Base-by-base conservation (phyloP, 371 early-diverging fungal genomes). In the Coemansia sp. region DNA sequence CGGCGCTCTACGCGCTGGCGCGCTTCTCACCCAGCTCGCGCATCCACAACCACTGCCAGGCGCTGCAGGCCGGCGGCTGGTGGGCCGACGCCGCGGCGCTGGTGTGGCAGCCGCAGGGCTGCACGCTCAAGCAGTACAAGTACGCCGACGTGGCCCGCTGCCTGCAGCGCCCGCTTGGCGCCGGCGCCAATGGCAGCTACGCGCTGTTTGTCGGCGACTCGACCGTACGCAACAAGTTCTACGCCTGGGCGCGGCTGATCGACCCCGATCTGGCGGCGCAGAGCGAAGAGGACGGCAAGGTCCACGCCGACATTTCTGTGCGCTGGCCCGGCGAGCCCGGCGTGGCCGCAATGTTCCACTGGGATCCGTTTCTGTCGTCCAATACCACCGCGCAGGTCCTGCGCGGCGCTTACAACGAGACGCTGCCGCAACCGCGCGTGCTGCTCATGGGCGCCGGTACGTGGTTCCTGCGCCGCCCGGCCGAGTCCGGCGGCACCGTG, bases 191-290 rank as follows among this genome's bases (percentile, higher is more conserved):
- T 11, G 39, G 37, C 11, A 18, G 10, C 7, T 78, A 80, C 5
- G 69, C 83, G 10, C 64, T 87, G 6, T 86, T 88, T 72, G 77
- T 87, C 47, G 91, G 91, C 33, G 90, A 91, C 68, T 88, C 88
- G 1, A 79, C 85, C 1, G 82, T 82, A 43, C 83, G 90, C 40
- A 77, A 82, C 40, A 82, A 86, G 51, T 90, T 81, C 69, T 80
- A 83, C 36, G 80, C 86, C 0, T 58, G 85, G 31, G 81, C 80
- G 8, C 64, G 77, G 7, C 60, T 81, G 8, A 61, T 87, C 8
- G 69, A 80, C 6, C 75, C 75, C 0, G 72, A 69, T 1, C 38
- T 68, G 14, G 71, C 64, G 3, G 67, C 6, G 29, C 18, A 48
- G 65, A 78, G 2, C 48, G 74, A 1, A 82, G 84, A 57, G 60